phyloP scores from a whole-genome alignment of 352 stramenopile species.

The Phytophthora meadii region DNA sequence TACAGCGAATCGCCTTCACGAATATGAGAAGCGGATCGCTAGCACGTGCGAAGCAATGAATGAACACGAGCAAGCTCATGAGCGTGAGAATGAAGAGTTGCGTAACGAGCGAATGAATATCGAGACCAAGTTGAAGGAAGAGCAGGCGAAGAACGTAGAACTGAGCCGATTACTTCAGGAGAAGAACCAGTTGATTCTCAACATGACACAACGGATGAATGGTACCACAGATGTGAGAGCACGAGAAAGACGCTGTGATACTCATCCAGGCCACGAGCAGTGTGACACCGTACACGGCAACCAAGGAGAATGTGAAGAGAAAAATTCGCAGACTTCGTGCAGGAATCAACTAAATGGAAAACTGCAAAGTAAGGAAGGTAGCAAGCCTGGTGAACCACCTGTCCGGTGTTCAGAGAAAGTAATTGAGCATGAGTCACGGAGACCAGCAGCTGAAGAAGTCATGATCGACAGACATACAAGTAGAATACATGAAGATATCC shows the following conservation, averaged over 20 bases:
- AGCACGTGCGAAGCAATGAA: slow-evolving; percentile 77
- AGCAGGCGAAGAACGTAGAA: slow-evolving; percentile 59
- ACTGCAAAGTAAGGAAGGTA: neutral
- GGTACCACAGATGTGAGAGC: slow-evolving; percentile 8
- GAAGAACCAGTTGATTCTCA: slow-evolving; percentile 75
- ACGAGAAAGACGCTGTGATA: neutral
- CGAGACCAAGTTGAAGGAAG: slow-evolving; percentile 54
- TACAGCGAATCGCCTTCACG: slow-evolving; percentile 66
- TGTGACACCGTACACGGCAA: neutral
- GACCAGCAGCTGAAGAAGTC: slow-evolving; percentile 29
- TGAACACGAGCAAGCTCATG: slow-evolving; percentile 68
- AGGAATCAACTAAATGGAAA: slow-evolving; percentile 6
- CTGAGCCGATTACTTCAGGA: slow-evolving; percentile 63
- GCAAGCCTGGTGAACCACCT: neutral
- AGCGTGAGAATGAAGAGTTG: slow-evolving; percentile 60
- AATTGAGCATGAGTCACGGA: neutral
- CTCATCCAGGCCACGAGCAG: slow-evolving; percentile 6
- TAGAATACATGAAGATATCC: slow-evolving; percentile 80
- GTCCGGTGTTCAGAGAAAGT: slow-evolving; percentile 2
- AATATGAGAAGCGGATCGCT: slow-evolving; percentile 76
- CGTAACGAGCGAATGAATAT: slow-evolving; percentile 41
- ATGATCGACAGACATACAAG: slow-evolving; percentile 65
- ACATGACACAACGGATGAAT: slow-evolving; percentile 41
- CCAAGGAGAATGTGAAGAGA: slow-evolving; percentile 11
- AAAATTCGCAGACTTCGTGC: slow-evolving; percentile 11